Evolutionary conservation across 148 eudicot genomes (phyloP).

Genomic region (Arctostaphylos glauca): DNA sequence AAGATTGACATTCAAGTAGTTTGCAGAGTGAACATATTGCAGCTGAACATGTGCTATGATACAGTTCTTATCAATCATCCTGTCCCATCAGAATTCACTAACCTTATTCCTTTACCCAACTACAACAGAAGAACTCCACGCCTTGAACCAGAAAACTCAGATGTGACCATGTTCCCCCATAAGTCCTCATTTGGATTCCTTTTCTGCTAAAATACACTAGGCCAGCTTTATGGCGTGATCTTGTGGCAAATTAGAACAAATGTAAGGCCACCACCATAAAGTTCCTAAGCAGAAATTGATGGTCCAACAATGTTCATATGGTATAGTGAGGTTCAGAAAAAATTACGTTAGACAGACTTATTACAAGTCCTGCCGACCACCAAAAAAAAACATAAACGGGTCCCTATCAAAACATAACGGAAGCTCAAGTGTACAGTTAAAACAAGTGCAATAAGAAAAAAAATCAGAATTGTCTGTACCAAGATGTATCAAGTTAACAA

Average conservation of each 20-base stretch:
- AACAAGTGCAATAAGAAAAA: neutral
- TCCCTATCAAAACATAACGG: neutral
- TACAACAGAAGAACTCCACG: neutral
- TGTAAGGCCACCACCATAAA: neutral
- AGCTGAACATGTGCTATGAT: neutral
- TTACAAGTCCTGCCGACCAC: neutral
- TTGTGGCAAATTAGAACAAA: neutral
- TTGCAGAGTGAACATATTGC: neutral
- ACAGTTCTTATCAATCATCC: neutral
- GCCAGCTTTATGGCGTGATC: neutral
- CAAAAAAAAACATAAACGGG: neutral
- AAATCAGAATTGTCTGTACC: neutral
- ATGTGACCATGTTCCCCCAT: neutral
- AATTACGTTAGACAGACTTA: neutral
- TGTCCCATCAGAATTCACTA: neutral
- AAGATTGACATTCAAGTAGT: neutral
- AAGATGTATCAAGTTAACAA: neutral
- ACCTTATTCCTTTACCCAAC: neutral
- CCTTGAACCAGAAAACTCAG: neutral
- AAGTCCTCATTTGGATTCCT: conserved; percentile 6
- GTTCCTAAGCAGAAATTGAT: neutral
- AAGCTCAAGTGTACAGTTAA: neutral
- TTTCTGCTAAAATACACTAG: neutral
- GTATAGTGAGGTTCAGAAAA: neutral
- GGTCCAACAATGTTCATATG: neutral